Conservation (phyloP, 257 asterid genomes). For the Leptodermis oblonga region DNA sequence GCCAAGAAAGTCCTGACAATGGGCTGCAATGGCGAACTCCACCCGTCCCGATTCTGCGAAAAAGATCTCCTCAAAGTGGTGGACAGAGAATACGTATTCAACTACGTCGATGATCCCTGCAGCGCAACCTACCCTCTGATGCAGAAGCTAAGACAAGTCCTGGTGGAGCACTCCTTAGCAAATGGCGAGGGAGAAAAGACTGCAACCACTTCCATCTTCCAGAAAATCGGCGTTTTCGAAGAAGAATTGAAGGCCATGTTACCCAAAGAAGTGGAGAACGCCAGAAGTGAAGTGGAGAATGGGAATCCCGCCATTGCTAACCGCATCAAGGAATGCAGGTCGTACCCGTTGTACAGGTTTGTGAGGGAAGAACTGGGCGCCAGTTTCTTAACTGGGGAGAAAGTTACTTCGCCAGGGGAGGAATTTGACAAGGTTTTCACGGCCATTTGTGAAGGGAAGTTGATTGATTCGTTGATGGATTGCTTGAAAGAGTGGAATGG, state of each 20-base stretch:
- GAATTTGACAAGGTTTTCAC: slow-evolving; percentile 31
- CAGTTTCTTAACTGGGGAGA: slow-evolving; percentile 25
- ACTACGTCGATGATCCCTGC: slow-evolving; percentile 29
- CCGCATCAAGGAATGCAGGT: slow-evolving; percentile 25
- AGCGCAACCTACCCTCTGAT: slow-evolving; percentile 24
- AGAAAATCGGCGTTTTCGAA: slow-evolving; percentile 23
- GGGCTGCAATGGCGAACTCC: slow-evolving; percentile 20
- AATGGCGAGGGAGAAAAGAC: slow-evolving; percentile 20
- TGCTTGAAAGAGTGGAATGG: slow-evolving; percentile 32
- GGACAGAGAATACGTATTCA: slow-evolving; percentile 27
- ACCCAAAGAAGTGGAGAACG: slow-evolving; percentile 28
- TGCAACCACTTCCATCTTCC: slow-evolving; percentile 26
- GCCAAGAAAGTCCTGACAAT: slow-evolving; percentile 25
- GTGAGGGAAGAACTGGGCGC: slow-evolving; percentile 22
- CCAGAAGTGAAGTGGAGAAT: slow-evolving; percentile 21
- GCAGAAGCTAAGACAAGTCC: slow-evolving; percentile 27
- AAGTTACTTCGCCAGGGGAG: slow-evolving; percentile 27
- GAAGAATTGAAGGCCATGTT: slow-evolving; percentile 21
- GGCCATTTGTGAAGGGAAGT: slow-evolving; percentile 23
- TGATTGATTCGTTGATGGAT: slow-evolving; percentile 32
- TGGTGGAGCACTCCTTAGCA: slow-evolving; percentile 25
- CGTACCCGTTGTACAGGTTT: slow-evolving; percentile 23
- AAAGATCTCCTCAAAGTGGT: slow-evolving; percentile 27
- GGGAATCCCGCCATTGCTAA: slow-evolving; percentile 14
- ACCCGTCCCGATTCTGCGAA: slow-evolving; percentile 23